Base-by-base conservation (phyloP, 2,329 filamentous ascomycete species). In the Parastagonospora nodorum region DNA sequence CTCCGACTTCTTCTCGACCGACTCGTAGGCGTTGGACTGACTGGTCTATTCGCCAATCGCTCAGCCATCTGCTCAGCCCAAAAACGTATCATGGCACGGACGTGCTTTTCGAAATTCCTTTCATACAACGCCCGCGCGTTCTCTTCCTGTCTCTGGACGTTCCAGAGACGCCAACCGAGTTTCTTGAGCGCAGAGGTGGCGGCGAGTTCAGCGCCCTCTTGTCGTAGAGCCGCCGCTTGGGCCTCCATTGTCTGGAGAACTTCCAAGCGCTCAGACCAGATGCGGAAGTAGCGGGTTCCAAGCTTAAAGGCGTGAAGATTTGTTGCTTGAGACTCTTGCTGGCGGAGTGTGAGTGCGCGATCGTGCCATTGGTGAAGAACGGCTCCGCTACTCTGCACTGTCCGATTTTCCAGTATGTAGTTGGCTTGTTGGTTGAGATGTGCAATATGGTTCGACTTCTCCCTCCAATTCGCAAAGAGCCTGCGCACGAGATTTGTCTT, bases 131-230 rank as follows among this genome's bases (percentile, higher is more conserved):
- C 80, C 31, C 80, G 73, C 0, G 82, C 82, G 35, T 77, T 83
- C 49, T 84, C 78, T 8, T 75, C 67, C 19, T 77, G 77, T 44
- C 78, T 78, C 19, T 75, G 74, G 4, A 82, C 71, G 35, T 83
- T 82, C 69, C 86, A 86, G 2, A 82, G 72, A 7, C 78, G 78
- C 69, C 84, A 81, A 45, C 81, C 83, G n/a, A 86, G 70, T 60
- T 79, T 82, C 63, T 81, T 82, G 49, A 86, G 71, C 19, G 75
- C 76, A 11, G 71, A 72, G 9, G 75, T 74, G 11, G 82, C 78
- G 4, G 77, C 69, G 19, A 76, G 70, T 10, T 81, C 75, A 4
- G 78, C 69, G 36, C 77, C 78, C 50, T 80, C 74, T 24, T 78
- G 75, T 43, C 76, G 66, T 31, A 83, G 73, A 1, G 72, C 67